Base-by-base conservation (phyloP, 176 grass and related monocot species). In the Oryza glumipatula region DNA sequence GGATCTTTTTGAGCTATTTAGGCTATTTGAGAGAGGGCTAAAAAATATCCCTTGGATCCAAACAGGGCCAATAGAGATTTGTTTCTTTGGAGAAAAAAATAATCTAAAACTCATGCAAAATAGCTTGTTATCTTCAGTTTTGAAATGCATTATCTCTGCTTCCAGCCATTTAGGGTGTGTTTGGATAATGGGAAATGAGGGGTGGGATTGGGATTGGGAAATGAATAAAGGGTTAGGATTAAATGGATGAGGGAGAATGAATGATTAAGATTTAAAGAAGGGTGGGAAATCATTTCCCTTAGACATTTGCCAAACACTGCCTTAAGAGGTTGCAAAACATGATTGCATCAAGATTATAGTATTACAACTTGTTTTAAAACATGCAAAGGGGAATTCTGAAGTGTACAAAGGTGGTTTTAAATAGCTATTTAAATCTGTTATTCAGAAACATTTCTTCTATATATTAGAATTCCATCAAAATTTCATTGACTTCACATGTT, bases 321-420 rank as follows among this genome's bases (percentile, higher is more conserved):
- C 26, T 26, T 26, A 26, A 26, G 49, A 33, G 24, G 67, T 80
- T 70, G 65, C 36, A 11, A 28, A 45, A 32, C 35, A 41, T 78
- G 36, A 78, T 35, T 75, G 24, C 6, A 5, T 19, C 17, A n/a
- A 19, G 54, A 58, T 58, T 58, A 9, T 1, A 51, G 9, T 22
- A 69, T n/a, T 68, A 32, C 7, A 23, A 19, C 12, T 76, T 60
- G 19, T 58, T 21, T 58, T 58, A 21, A 58, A 52, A 0, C 35
- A 85, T 78, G 21, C 38, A 73, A 64, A n/a, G 14, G n/a, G 44
- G 70, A 36, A 74, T 49, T 16, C 28, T 17, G 75, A 9, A 21
- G 43, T 39, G 9, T 63, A 39, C 19, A 10, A 61, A 23, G 19
- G 63, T 41, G 52, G 6, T 28, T 48, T 15, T 72, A 14, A 38